These are phyloP conservation scores for Lecanicillium sp. DNA, from an alignment of 2,329 filamentous ascomycete species.

Conservation along the genomic window DNA sequence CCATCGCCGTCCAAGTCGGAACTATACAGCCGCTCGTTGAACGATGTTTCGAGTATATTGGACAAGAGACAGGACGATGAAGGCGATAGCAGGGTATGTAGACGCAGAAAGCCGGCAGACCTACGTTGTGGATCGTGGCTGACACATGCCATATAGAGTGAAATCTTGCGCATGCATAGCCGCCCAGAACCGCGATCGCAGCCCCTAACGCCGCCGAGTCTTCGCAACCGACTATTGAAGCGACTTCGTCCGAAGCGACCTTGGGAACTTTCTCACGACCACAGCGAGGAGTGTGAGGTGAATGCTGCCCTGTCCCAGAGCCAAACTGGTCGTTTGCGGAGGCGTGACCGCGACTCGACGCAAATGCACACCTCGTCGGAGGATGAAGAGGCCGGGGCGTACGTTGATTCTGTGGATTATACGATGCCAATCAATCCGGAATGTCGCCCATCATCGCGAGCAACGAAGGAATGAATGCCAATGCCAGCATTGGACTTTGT, in stretches of 20 bases:
- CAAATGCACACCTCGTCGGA: conserved; percentile 20
- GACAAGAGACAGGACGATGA: not conserved
- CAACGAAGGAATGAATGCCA: not conserved
- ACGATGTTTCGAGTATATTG: conserved; percentile 6
- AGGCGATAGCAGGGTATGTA: conserved; percentile 1
- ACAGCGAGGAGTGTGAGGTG: conserved; percentile 4
- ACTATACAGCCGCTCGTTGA: conserved; percentile 7
- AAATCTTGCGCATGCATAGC: conserved; percentile 1
- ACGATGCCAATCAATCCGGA: conserved; percentile 19
- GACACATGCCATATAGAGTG: not conserved
- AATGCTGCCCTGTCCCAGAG: not conserved
- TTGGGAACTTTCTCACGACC: conserved; percentile 21
- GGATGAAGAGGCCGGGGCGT: conserved; percentile 16
- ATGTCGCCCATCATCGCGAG: not conserved
- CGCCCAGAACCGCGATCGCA: conserved; percentile 18
- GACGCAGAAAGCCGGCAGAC: too few species aligned
- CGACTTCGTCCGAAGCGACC: conserved; percentile 22
- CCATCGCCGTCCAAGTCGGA: not conserved
- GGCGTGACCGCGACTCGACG: conserved; percentile 22
- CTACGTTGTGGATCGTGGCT: not conserved
- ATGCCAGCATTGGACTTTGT: not conserved
- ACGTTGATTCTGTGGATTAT: conserved; percentile 18
- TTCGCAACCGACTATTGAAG: conserved; percentile 20
- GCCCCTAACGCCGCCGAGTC: conserved; percentile 19
- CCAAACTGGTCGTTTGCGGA: conserved; percentile 6